Evolutionary conservation across 106 monocot genomes (phyloP).

Genomic region (Cymbidium sinense): DNA sequence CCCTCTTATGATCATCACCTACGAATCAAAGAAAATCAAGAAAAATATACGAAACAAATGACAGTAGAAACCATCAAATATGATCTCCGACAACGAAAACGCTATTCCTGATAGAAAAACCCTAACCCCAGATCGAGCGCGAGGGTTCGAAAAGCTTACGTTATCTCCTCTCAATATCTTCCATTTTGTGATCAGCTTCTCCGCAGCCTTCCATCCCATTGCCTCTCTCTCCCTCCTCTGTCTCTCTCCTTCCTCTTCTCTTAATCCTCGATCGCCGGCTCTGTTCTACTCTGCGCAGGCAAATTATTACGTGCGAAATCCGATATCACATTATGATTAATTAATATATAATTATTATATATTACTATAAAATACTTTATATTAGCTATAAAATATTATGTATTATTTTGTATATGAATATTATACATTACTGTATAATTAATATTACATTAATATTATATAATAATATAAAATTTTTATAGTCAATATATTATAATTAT

Average conservation of each 20-base stretch:
- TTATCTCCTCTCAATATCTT: slow-evolving; percentile 25
- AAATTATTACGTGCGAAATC: no score
- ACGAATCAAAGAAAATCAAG: neutral
- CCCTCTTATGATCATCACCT: slow-evolving; percentile 94
- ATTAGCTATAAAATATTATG: no score
- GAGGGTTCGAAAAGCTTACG: neutral
- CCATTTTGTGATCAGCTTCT: slow-evolving; percentile 23
- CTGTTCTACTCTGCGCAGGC: neutral
- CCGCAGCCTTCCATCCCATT: slow-evolving; percentile 29
- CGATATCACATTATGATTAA: no score
- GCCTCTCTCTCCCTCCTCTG: neutral
- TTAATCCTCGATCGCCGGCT: neutral
- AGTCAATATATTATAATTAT: no score
- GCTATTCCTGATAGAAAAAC: neutral
- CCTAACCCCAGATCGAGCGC: neutral
- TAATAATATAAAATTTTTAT: no score
- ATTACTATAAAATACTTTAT: no score
- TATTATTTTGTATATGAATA: no score
- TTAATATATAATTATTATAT: no score
- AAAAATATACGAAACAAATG: slow-evolving; percentile 2
- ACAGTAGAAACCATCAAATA: neutral
- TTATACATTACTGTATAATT: no score
- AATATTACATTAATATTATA: no score
- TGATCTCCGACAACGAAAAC: no score
- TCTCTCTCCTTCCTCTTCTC: slow-evolving; percentile 3